Evolutionary conservation across 2,329 filamentous ascomycete species (phyloP).

Genomic region (Cordyceps pruinosa): DNA sequence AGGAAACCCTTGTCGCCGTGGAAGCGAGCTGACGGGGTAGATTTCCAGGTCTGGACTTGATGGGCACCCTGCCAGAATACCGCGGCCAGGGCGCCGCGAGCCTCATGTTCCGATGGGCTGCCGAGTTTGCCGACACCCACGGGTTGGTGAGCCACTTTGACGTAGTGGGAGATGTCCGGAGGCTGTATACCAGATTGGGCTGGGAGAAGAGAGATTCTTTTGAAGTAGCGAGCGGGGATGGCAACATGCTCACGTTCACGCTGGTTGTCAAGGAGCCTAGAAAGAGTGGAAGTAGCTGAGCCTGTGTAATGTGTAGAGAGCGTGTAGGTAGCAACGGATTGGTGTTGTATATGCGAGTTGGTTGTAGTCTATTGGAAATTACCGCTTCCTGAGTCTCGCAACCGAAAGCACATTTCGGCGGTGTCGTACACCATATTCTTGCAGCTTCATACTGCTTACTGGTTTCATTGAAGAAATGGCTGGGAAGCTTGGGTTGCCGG

Average conservation of each 20-base stretch:
- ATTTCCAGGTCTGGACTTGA: neutral
- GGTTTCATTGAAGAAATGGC: neutral
- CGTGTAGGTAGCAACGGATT: no score
- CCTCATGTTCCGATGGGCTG: conserved; percentile 5
- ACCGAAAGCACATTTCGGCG: no score
- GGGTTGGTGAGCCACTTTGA: conserved; percentile 1
- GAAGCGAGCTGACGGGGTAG: neutral
- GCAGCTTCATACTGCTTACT: no score
- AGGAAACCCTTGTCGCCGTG: neutral
- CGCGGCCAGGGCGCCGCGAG: neutral
- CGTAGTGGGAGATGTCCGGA: neutral
- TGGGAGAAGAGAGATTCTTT: neutral
- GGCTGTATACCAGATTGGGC: neutral
- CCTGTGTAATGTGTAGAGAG: neutral
- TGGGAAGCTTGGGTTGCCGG: neutral
- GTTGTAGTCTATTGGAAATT: no score
- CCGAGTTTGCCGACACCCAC: conserved; percentile 4
- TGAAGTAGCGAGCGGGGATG: neutral
- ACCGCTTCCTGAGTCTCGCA: neutral
- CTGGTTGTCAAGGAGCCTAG: neutral
- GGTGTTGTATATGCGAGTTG: no score
- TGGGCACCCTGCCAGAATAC: conserved; percentile 1
- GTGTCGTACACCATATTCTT: no score
- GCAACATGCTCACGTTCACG: neutral
- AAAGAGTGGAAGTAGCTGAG: neutral